Evolutionary conservation across 768 basidiomycete species (phyloP).

Genomic region (Tubosaeta sp.): DNA sequence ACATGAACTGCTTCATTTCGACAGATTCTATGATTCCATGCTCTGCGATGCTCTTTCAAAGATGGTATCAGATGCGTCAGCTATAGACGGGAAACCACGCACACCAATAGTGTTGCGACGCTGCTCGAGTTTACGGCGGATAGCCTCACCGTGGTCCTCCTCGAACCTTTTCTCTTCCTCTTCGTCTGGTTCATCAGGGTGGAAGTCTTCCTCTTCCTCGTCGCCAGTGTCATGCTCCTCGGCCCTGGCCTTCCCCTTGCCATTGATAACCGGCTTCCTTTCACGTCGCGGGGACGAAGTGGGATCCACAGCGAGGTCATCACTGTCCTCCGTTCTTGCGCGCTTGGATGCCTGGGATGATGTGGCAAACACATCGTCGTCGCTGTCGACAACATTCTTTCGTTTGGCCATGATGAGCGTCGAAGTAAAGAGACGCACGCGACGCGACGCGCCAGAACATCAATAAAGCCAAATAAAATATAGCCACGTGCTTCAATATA

Average conservation of each 20-base stretch:
- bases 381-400: slow-evolving; percentile 40
- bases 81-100: slow-evolving; percentile 42
- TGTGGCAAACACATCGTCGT: slow-evolving; percentile 33
- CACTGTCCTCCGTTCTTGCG: slow-evolving; percentile 38
- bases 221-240: slow-evolving; percentile 28
- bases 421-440: slow-evolving; percentile 7
- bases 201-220: slow-evolving; percentile 31
- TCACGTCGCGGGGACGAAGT: slow-evolving; percentile 12
- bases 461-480: slow-evolving; percentile 23
- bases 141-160: slow-evolving; percentile 50
- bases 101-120: slow-evolving; percentile 38
- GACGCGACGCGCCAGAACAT: slow-evolving; percentile 27
- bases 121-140: slow-evolving; percentile 51
- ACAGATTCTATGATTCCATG: slow-evolving; percentile 85
- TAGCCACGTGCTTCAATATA: slow-evolving; percentile 6
- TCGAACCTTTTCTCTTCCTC: slow-evolving; percentile 67
- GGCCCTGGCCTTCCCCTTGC: slow-evolving; percentile 31
- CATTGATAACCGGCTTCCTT: slow-evolving; percentile 29
- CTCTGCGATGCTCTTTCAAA: slow-evolving; percentile 66
- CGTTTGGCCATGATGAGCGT: slow-evolving; percentile 50
- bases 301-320: slow-evolving; percentile 27
- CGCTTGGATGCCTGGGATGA: slow-evolving; percentile 41
- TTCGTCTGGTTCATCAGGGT: slow-evolving; percentile 39
- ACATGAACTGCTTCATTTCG: slow-evolving; percentile 94
- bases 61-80: background rate